Percentiles rank a stretch among this genome's conserved stretches.
phyloP scores from a whole-genome alignment of 2,329 filamentous ascomycete species.

The Pestalotiopsis sp. region DNA sequence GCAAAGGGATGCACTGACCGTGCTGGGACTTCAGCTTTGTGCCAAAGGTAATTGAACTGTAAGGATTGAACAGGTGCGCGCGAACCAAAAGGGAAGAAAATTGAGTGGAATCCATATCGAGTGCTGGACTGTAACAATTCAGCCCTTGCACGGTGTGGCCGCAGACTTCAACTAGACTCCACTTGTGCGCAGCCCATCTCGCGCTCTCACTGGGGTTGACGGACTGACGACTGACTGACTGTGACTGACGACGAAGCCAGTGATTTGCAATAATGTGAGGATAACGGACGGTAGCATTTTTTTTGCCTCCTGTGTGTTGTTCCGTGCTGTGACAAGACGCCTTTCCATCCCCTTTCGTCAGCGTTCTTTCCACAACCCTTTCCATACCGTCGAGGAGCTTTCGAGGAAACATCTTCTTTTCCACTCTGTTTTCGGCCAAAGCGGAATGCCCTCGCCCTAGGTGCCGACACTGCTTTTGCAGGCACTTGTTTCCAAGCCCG shows the following conservation, averaged over 20 bases:
- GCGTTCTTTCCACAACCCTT: neutral
- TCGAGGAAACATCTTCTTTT: neutral
- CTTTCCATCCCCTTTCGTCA: neutral
- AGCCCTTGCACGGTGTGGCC: neutral
- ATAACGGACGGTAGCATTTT: neutral
- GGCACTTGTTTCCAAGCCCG: neutral
- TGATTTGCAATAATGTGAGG: neutral
- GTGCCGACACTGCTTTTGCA: neutral
- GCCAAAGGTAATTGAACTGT: neutral
- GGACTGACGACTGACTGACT: neutral
- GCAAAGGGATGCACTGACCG: neutral
- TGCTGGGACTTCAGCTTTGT: neutral
- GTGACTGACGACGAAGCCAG: neutral
- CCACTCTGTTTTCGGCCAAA: neutral
- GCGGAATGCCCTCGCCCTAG: conserved; percentile 10
- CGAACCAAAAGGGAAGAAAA: neutral
- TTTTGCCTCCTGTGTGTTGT: neutral
- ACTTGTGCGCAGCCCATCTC: neutral
- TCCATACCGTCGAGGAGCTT: neutral
- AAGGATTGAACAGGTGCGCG: neutral
- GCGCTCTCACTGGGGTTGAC: neutral
- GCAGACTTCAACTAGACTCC: neutral
- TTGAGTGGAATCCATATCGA: neutral
- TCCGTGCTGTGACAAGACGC: neutral
- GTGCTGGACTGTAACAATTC: neutral